Conservation (phyloP, 1,284 basidiomycete species). For the Puccinia hordei region DNA sequence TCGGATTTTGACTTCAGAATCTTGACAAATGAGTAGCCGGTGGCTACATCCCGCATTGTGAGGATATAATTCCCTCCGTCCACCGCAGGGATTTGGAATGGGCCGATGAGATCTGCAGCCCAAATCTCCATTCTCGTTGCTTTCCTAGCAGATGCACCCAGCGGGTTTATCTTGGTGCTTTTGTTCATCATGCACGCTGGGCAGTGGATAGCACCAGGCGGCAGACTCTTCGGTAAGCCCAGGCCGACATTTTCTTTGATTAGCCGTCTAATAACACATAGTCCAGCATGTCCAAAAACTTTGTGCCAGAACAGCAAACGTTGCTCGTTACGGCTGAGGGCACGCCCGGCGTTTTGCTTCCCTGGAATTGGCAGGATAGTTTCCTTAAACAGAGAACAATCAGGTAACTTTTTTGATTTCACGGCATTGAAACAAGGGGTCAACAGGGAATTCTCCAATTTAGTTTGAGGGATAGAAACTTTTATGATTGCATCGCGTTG, state of each 20-base stretch:
- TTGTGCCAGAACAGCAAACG: background rate
- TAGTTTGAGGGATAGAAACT: background rate
- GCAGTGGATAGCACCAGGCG: background rate
- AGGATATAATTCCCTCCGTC: background rate
- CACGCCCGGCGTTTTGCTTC: background rate
- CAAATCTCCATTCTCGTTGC: background rate
- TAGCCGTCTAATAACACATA: background rate
- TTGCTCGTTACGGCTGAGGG: background rate
- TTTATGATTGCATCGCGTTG: too few species aligned
- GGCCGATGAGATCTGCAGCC: constrained; percentile 19
- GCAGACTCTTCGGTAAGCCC: background rate
- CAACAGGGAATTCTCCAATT: background rate
- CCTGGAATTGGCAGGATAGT: too few species aligned
- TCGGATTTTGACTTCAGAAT: background rate
- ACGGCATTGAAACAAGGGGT: background rate
- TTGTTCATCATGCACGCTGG: constrained; percentile 2
- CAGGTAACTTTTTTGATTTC: background rate
- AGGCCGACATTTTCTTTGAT: background rate
- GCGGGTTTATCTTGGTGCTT: background rate
- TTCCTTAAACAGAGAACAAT: background rate
- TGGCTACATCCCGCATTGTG: background rate
- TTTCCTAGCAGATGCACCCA: background rate
- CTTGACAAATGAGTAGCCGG: background rate
- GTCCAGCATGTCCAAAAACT: constrained; percentile 13
- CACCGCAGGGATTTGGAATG: background rate